Base-by-base conservation (phyloP, 257 asterid genomes). In the Nicotiana sylvestris region DNA sequence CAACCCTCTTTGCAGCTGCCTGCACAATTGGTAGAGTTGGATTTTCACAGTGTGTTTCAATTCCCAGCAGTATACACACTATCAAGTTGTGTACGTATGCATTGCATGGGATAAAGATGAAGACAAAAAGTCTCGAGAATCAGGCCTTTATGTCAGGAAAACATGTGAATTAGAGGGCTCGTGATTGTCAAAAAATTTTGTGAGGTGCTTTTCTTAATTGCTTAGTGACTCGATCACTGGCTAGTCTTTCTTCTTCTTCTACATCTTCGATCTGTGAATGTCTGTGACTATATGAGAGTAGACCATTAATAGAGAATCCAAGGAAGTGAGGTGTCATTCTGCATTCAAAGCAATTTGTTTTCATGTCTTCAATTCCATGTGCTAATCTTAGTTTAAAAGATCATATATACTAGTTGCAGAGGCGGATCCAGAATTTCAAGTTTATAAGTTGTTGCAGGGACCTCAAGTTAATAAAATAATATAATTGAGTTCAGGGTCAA, bases 101-200 rank as follows among this genome's bases (percentile, higher is more conserved):
- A 29, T 83, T 83, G 89, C 91, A 85, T 87, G 88, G 90, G 93
- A 90, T 80, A 81, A 84, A 85, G 89, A 85, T 84, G 88, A 87
- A 53, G 74, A 43, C 78, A 67, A 62, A 86, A 25, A 13, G 76
- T 32, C 81, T 27, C 82, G 72, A 87, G 83, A 78, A 60, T 74
- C 82, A 86, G 79, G 86, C 78, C 85, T 92, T 88, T 93, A 89
- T 88, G 89, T 85, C 85, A 81, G 87, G 81, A 84, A 83, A 86
- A 84, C 92, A 90, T 92, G 97, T 91, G 95, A 92, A 77, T 81
- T 57, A 67, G 27, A 30, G 82, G 78, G 77, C 92, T 88, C 92
- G 94, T 92, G 95, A 91, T 16, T 64, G 2, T 39, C 13, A 27
- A 84, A 81, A 86, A 87, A 83, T 67, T 77, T 6, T 85, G 81